Evolutionary conservation across 108 stramenopile genomes (phyloP).

Genomic region (Aureococcus anophagefferens): DNA sequence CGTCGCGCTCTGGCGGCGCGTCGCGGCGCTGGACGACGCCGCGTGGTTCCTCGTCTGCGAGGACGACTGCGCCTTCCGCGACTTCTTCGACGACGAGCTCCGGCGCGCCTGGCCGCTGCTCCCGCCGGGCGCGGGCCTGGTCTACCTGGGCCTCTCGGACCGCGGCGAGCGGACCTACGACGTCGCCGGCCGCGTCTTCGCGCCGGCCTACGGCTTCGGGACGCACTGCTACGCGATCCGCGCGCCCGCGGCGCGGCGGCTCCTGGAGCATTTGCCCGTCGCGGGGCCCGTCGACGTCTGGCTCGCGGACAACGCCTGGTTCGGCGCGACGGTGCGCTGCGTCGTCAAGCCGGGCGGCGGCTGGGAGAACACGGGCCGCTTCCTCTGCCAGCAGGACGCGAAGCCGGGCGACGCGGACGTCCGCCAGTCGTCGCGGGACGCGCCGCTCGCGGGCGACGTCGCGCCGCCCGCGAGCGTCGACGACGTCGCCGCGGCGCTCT

Average conservation of each 20-base stretch:
- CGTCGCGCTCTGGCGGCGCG: slow-evolving; percentile 22
- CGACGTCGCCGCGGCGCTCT: no score
- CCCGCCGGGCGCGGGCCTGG: slow-evolving; percentile 34
- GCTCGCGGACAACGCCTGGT: slow-evolving; percentile 49
- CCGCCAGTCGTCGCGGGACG: no score
- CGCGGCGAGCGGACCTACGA: slow-evolving; percentile 23
- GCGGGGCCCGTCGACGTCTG: slow-evolving; percentile 44
- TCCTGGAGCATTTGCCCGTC: slow-evolving; percentile 30
- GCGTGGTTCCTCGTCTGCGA: slow-evolving; percentile 26
- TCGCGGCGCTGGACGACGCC: neutral
- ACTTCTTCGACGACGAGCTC: no score
- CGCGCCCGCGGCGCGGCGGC: slow-evolving; percentile 11
- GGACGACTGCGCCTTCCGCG: slow-evolving; percentile 23
- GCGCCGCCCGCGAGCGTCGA: no score
- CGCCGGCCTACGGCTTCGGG: slow-evolving; percentile 42
- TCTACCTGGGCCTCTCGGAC: slow-evolving; percentile 44
- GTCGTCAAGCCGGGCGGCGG: neutral
- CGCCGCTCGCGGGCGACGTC: no score
- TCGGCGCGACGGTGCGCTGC: slow-evolving; percentile 32
- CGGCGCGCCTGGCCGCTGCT: neutral
- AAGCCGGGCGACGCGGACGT: no score
- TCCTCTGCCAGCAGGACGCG: no score
- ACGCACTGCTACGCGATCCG: slow-evolving; percentile 45
- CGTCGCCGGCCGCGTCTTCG: slow-evolving; percentile 9
- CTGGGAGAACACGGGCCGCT: no score